Percentiles rank a stretch among this genome's conserved stretches.
Conservation (phyloP, 1,284 basidiomycete genomes). For the Chondrostereum purpureum region DNA sequence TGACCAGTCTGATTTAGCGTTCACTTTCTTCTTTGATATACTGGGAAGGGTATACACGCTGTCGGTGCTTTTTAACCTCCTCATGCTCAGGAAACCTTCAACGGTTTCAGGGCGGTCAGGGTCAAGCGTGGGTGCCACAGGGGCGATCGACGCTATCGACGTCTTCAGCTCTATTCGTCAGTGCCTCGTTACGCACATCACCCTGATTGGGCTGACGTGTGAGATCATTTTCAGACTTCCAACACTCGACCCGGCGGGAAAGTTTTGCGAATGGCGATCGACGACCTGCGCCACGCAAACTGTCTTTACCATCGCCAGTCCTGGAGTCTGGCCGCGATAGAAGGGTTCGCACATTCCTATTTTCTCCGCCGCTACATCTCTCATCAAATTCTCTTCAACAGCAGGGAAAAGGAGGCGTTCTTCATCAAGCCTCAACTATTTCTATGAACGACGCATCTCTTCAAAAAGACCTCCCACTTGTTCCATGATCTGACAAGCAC, state of each 20-base stretch:
- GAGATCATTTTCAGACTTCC: neutral
- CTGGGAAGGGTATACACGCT: slow-evolving; percentile 10
- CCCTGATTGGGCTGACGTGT: neutral
- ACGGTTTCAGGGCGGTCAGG: neutral
- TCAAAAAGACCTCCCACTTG: neutral
- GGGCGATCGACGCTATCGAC: neutral
- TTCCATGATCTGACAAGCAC: too few relatives aligned
- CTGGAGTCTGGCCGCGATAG: neutral
- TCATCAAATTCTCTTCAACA: too few relatives aligned
- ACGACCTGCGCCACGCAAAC: neutral
- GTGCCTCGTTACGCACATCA: neutral
- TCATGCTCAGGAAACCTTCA: neutral
- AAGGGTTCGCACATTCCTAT: neutral
- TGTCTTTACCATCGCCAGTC: neutral
- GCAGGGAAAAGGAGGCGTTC: too few relatives aligned
- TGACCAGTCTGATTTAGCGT: slow-evolving; percentile 2
- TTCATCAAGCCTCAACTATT: neutral
- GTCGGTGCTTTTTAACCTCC: slow-evolving; percentile 9
- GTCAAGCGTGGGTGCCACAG: neutral
- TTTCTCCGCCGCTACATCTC: neutral
- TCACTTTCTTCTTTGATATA: slow-evolving; percentile 7
- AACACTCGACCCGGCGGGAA: neutral
- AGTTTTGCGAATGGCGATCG: neutral
- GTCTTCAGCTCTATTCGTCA: neutral
- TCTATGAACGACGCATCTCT: neutral